Evolutionary conservation across 768 basidiomycete genomes (phyloP).

Genomic region (Auriscalpium microsporum): DNA sequence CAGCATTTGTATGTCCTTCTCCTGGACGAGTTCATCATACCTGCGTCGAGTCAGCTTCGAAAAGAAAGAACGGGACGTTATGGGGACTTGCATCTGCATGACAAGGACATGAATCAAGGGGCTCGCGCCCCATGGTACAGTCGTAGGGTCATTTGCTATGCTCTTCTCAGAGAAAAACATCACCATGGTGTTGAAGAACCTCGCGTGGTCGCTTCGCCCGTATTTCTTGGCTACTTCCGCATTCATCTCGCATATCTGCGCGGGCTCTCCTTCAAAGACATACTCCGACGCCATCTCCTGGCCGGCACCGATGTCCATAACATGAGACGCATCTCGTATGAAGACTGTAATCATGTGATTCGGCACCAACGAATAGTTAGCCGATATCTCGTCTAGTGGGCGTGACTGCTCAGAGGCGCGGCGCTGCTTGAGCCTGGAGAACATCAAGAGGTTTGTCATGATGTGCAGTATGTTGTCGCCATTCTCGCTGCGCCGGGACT

Average conservation of each 20-base stretch:
- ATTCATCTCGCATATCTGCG: conserved; percentile 8
- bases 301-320: conserved; percentile 6
- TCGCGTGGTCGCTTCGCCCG: conserved; percentile 9
- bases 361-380: conserved; percentile 47
- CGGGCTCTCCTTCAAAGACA: conserved; percentile 9
- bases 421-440: conserved; percentile 44
- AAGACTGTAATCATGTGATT: conserved; percentile 20
- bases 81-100: conserved; percentile 20
- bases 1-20: conserved; percentile 73
- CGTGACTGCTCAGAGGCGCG: conserved; percentile 36
- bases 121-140: conserved; percentile 5
- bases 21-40: conserved; percentile 32
- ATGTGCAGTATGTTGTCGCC: conserved; percentile 58
- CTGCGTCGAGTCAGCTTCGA: conserved; percentile 21
- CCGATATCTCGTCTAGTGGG: conserved; percentile 38
- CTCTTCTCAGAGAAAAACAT: conserved; percentile 5
- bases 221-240: conserved; percentile 9
- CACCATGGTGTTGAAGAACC: conserved; percentile 12
- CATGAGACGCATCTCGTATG: conserved; percentile 12
- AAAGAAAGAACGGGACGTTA: background rate
- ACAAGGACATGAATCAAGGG: conserved; percentile 9
- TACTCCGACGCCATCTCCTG: conserved; percentile 12
- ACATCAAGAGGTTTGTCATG: conserved; percentile 68
- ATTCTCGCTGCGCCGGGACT: conserved; percentile 37
- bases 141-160: background rate